Evolutionary conservation across 2,329 filamentous ascomycete genomes (phyloP).

Genomic region (Curvularia sp.): DNA sequence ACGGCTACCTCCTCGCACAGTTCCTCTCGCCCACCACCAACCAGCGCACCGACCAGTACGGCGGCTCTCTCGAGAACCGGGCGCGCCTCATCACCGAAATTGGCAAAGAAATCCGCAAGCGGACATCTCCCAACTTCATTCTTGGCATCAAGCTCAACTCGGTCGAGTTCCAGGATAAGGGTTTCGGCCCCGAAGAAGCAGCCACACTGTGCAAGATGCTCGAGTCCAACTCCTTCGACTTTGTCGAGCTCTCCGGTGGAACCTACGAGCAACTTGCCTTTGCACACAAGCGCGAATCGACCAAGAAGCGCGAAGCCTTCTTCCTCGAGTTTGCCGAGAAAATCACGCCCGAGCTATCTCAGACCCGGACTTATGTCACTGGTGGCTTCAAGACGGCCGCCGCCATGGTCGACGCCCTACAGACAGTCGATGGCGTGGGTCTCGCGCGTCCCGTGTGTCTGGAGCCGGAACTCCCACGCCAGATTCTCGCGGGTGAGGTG

Average conservation of each 20-base stretch:
- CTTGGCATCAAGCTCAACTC: constrained; percentile 66
- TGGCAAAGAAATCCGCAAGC: constrained; percentile 47
- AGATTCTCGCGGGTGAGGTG: constrained; percentile 55
- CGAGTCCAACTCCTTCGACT: constrained; percentile 60
- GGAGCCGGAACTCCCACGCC: constrained; percentile 57
- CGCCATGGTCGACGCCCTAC: constrained; percentile 66
- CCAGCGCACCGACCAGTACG: constrained; percentile 54
- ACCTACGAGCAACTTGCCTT: constrained; percentile 65
- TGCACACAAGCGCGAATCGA: constrained; percentile 60
- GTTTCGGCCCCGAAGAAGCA: constrained; percentile 61
- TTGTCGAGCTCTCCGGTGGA: constrained; percentile 67
- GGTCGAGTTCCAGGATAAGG: constrained; percentile 63
- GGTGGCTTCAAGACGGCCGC: constrained; percentile 63
- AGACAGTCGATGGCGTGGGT: constrained; percentile 66
- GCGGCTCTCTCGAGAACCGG: constrained; percentile 54
- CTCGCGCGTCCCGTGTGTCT: constrained; percentile 62
- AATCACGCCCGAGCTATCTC: constrained; percentile 61
- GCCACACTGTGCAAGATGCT: constrained; percentile 57
- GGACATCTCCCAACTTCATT: constrained; percentile 51
- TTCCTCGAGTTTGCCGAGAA: constrained; percentile 66
- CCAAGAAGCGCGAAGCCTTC: constrained; percentile 64
- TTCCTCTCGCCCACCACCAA: constrained; percentile 55
- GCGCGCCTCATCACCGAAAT: constrained; percentile 53
- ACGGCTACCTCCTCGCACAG: constrained; percentile 56
- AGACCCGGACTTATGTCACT: constrained; percentile 66